Percentiles rank a stretch among this genome's conserved stretches.
Conservation (phyloP, 2,329 filamentous ascomycete species). For the Dothideomycetes sp. region DNA sequence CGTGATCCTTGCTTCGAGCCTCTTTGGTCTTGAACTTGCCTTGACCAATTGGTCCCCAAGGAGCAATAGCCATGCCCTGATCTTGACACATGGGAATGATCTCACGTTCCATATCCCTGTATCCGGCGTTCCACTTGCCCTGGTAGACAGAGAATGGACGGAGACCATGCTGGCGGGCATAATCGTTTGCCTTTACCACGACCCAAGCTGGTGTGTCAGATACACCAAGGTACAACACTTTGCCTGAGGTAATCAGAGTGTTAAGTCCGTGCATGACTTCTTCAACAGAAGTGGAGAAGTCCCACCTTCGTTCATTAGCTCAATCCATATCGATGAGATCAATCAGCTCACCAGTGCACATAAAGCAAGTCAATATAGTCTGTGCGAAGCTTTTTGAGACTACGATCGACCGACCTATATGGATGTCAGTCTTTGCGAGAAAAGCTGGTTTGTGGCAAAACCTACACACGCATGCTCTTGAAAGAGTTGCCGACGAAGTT, state of each 20-base stretch:
- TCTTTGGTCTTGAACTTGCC: constrained; percentile 36
- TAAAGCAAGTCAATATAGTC: constrained; percentile 55
- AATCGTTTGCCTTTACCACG: constrained; percentile 23
- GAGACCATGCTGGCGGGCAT: constrained; percentile 33
- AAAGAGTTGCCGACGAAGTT: constrained; percentile 30
- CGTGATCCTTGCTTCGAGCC: constrained; percentile 35
- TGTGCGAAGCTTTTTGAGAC: constrained; percentile 48
- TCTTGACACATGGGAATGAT: constrained; percentile 37
- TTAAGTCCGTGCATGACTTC: constrained; percentile 38
- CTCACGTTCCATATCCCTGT: constrained; percentile 37
- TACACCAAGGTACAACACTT: constrained; percentile 38
- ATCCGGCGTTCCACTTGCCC: constrained; percentile 33
- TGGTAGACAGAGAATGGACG: constrained; percentile 33
- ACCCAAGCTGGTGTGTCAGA: constrained; percentile 36
- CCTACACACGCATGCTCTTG: constrained; percentile 32
- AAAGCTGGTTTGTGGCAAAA: not conserved
- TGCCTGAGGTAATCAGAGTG: constrained; percentile 31
- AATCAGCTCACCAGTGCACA: constrained; percentile 31
- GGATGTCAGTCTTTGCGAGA: constrained; percentile 17
- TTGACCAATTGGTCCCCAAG: constrained; percentile 45
- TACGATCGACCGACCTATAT: constrained; percentile 30
- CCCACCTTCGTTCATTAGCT: too few species aligned
- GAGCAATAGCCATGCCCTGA: constrained; percentile 37
- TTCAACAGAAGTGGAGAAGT: constrained; percentile 33
- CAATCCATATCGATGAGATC: too few species aligned